Base-by-base conservation (phyloP, 2,329 filamentous ascomycete genomes). In the Sporothrix dimorphospora region DNA sequence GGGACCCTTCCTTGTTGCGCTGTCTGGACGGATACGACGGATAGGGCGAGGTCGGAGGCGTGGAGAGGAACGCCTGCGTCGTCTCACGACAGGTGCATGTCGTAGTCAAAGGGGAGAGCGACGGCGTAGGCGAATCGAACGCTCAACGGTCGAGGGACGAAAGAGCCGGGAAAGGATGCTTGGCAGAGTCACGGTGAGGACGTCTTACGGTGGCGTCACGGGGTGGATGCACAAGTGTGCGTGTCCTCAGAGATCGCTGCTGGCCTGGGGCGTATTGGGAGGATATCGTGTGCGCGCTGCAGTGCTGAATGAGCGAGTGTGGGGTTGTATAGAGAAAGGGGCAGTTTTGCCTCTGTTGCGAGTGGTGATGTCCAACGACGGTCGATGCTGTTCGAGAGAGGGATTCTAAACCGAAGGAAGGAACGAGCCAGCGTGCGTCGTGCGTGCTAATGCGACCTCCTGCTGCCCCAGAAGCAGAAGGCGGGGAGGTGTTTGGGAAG, bases 1-100 rank as follows among this genome's bases (percentile, higher is more conserved):
- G 57, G 38, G 51, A 4, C 24, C 51, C 21, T 45, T n/a, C 21
- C 16, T 63, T 47, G 19, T 53, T 55, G n/a, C 63, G 19, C 45
- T 21, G 65, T 27, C 27, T 19, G 24, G 34, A 71, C 38, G 47
- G 59, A 45, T 51, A n/a, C 16, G 45, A 45, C 45, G 45, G 65
- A 16, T 2, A 7, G 16, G 27, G 12, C 19, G 5, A 27, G 38
- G 59, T 12, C n/a, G 59, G 34, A 34, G 63, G 45, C 16, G 45
- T 21, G 12, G 27, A 38, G 27, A n/a, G 27, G 27, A 24, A 30
- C 38, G 65, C 47, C 51, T n/a, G 7, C 2, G 42, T 16, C 19
- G 42, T 51, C 69, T 59, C 11, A 63, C 27, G 45, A 27, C 45
- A 61, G 42, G 55, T n/a, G 45, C 70, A 71, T 71, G 5, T 67